Percentiles rank a stretch among this genome's conserved stretches.
Evolutionary conservation across 305 asterid species (phyloP).

Genomic region (Andrographis paniculata): DNA sequence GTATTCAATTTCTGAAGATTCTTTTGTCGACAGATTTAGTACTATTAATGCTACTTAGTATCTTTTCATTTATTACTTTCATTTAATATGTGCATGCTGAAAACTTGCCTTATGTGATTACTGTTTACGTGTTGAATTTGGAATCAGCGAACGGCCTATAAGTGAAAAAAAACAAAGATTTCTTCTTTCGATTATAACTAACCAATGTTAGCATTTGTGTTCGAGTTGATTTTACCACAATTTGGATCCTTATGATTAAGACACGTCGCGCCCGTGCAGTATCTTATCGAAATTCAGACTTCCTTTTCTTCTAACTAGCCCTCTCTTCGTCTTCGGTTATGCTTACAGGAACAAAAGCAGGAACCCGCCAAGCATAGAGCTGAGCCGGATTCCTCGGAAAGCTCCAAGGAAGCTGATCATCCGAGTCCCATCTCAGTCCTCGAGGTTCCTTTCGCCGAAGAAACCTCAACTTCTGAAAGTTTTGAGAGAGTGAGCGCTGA

Average conservation of each 20-base stretch:
- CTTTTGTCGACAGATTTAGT: background rate
- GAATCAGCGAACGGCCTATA: too few species aligned
- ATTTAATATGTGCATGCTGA: background rate
- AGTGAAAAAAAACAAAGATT: too few species aligned
- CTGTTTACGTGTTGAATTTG: too few species aligned
- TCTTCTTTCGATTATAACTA: too few species aligned
- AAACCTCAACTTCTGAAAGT: conserved; percentile 51
- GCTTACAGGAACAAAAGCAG: conserved; percentile 31
- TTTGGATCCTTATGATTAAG: too few species aligned
- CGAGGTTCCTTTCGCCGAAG: conserved; percentile 59
- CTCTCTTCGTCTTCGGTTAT: conserved; percentile 4
- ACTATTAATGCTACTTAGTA: background rate
- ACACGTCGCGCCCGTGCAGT: background rate
- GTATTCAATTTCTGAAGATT: background rate
- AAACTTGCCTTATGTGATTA: background rate
- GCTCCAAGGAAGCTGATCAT: conserved; percentile 70
- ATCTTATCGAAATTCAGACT: background rate
- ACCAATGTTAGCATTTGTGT: too few species aligned
- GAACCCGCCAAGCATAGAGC: conserved; percentile 31
- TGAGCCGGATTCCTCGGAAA: conserved; percentile 52
- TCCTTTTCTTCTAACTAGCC: conserved; percentile 1
- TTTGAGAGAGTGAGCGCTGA: conserved; percentile 77
- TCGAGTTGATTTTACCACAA: too few species aligned
- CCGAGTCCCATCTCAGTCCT: conserved; percentile 81
- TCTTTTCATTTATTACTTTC: background rate